phyloP scores from a whole-genome alignment of 228 moss, liverwort and hornwort species.

The Sphagnum magellanicum region DNA sequence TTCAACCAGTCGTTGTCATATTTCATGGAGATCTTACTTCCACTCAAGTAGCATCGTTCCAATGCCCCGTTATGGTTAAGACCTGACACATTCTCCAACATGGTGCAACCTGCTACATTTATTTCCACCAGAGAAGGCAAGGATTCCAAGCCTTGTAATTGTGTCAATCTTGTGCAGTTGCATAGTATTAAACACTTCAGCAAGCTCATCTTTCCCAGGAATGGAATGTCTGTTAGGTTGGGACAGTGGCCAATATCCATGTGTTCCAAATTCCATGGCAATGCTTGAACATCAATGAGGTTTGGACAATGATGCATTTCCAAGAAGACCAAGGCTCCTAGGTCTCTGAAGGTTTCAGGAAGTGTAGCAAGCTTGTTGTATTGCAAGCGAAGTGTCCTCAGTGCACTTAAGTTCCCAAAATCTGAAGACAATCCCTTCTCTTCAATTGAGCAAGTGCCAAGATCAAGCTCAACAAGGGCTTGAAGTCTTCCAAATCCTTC shows the following conservation, averaged over 20 bases:
- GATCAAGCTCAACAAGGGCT: slow-evolving; percentile 1
- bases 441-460: slow-evolving; percentile 1
- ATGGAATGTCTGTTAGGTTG: slow-evolving; percentile 1
- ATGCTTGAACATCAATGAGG: not conserved
- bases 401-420: slow-evolving; percentile 1
- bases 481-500: not conserved
- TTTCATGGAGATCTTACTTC: slow-evolving; percentile 1
- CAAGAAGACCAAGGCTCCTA: not conserved
- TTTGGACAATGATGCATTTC: slow-evolving; percentile 2
- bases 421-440: not conserved
- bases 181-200: not conserved
- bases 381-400: not conserved
- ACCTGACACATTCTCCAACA: not conserved
- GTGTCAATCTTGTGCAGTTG: slow-evolving; percentile 3
- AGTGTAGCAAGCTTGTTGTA: not conserved
- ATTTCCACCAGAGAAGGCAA: slow-evolving; percentile 6
- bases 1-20: slow-evolving; percentile 8
- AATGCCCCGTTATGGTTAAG: not conserved
- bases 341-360: slow-evolving; percentile 3
- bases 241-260: not conserved
- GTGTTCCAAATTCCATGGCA: not conserved
- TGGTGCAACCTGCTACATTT: slow-evolving; percentile 7
- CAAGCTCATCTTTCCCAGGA: not conserved
- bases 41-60: not conserved
- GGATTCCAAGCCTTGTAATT: slow-evolving; percentile 1